phyloP scores from a whole-genome alignment of 441 rosid genomes.

The Gossypium schwendimanii region DNA sequence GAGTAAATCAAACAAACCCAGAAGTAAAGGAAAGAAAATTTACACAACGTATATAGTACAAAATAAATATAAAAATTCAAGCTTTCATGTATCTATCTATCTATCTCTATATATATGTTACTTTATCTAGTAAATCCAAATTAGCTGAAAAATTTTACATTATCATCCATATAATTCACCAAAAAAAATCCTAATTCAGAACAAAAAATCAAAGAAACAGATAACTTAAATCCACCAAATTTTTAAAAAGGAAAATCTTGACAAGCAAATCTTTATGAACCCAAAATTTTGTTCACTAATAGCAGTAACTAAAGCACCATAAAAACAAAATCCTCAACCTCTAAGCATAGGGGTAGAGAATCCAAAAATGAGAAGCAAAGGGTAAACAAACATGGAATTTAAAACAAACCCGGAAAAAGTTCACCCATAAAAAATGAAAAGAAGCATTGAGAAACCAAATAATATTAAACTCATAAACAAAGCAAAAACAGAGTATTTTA shows the following conservation, averaged over 20 bases:
- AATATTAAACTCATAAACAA: not conserved
- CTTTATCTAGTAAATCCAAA: not conserved
- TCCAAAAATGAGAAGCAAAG: conserved; percentile 2
- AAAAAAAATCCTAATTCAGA: not conserved
- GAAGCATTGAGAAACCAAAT: not conserved
- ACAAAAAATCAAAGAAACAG: not conserved
- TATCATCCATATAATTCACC: not conserved
- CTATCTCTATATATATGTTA: too few species aligned
- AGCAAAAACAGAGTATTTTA: not conserved
- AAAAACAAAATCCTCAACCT: not conserved
- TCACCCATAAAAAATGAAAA: conserved; percentile 6
- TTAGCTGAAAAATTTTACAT: not conserved
- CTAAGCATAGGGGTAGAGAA: not conserved
- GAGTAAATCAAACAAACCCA: not conserved
- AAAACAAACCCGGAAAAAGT: not conserved
- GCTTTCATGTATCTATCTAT: not conserved
- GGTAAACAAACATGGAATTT: not conserved
- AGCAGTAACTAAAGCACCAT: not conserved
- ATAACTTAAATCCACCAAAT: not conserved
- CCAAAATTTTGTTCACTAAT: not conserved
- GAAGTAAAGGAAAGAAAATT: not conserved
- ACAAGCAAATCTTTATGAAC: not conserved
- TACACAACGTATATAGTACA: not conserved
- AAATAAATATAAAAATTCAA: not conserved
- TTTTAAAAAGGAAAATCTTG: not conserved